These are phyloP conservation scores for Talaromyces albobiverticillius DNA, from an alignment of 2,329 filamentous ascomycete genomes.

Conservation along the genomic window DNA sequence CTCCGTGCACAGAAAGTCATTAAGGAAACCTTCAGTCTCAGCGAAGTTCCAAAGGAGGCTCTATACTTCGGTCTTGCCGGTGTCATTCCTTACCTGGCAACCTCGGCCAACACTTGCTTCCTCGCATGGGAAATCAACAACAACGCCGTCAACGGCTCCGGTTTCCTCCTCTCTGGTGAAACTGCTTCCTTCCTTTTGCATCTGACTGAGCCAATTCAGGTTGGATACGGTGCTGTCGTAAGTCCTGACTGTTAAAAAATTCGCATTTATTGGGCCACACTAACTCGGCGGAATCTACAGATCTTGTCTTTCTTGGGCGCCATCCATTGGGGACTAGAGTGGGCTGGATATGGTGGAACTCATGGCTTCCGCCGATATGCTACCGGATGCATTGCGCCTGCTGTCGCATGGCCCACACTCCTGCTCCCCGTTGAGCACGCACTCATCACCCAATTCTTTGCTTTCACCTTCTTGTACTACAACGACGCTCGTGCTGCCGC, in stretches of 20 bases:
- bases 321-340: conserved; percentile 91
- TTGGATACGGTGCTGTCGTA: conserved; percentile 85
- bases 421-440: conserved; percentile 81
- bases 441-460: conserved; percentile 78
- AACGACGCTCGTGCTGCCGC: conserved; percentile 71
- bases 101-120: conserved; percentile 77
- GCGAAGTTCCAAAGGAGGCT: conserved; percentile 64
- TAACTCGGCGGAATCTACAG: conserved; percentile 34
- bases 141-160: conserved; percentile 57
- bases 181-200: conserved; percentile 70
- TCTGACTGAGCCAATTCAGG: conserved; percentile 78
- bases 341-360: conserved; percentile 63
- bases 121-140: conserved; percentile 81
- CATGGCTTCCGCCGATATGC: conserved; percentile 77
- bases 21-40: conserved; percentile 66
- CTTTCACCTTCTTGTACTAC: conserved; percentile 84
- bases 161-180: conserved; percentile 65
- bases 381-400: conserved; percentile 75
- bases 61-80: conserved; percentile 70
- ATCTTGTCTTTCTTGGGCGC: conserved; percentile 93
- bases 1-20: conserved; percentile 55
- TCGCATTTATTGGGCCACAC: neutral
- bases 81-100: conserved; percentile 80
- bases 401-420: conserved; percentile 85
- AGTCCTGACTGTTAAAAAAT: conserved; percentile 29